Evolutionary conservation across 257 asterid genomes (phyloP).

Genomic region (Handroanthus guayacan): DNA sequence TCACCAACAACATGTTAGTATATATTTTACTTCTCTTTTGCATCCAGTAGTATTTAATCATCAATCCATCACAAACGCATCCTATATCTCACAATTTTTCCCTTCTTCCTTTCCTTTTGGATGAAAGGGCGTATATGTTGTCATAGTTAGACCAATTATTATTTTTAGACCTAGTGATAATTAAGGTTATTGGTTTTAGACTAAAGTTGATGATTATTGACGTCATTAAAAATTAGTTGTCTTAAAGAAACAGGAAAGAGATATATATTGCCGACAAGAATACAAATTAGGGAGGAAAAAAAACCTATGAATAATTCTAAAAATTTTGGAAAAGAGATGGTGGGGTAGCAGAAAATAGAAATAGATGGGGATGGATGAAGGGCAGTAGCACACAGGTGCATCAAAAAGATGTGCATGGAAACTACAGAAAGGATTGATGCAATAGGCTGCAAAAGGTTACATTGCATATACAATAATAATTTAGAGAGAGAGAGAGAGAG

Average conservation of each 20-base stretch:
- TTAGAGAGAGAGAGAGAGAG: slow-evolving; percentile 40
- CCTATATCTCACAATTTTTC: too few species aligned
- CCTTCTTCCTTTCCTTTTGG: too few species aligned
- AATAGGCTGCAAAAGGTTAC: slow-evolving; percentile 51
- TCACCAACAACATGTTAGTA: too few species aligned
- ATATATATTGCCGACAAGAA: slow-evolving; percentile 52
- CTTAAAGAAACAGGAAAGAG: slow-evolving; percentile 3
- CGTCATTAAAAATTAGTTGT: not conserved
- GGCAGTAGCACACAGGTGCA: slow-evolving; percentile 35
- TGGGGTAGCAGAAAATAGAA: slow-evolving; percentile 41
- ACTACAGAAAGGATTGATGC: slow-evolving; percentile 50
- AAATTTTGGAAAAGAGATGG: slow-evolving; percentile 16
- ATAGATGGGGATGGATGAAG: slow-evolving; percentile 47
- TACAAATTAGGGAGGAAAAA: slow-evolving; percentile 28
- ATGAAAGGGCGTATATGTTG: too few species aligned
- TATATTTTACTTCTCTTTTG: too few species aligned
- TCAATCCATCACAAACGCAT: too few species aligned
- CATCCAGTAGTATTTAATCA: too few species aligned
- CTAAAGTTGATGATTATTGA: not conserved
- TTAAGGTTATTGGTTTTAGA: not conserved
- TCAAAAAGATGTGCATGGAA: slow-evolving; percentile 45
- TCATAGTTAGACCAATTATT: too few species aligned
- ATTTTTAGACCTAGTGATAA: too few species aligned
- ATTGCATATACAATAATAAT: slow-evolving; percentile 42
- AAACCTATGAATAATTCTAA: not conserved